Evolutionary conservation across 2,329 filamentous ascomycete species (phyloP), one percentile per base, ranked within the genome.

Genomic region (Fusarium chaquense): DNA sequence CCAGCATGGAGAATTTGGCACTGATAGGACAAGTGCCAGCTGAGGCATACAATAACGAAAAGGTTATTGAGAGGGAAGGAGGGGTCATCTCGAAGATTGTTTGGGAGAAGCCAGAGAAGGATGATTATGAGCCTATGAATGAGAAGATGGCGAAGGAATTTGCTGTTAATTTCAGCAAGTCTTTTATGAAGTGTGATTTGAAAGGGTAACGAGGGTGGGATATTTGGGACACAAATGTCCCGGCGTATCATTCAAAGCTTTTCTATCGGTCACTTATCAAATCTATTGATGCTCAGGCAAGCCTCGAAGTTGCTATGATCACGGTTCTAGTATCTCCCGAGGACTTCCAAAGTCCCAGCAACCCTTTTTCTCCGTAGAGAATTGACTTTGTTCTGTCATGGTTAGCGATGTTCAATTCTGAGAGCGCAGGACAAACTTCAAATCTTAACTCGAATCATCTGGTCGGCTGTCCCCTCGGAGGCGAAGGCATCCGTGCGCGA

Each of bases 71-170:
- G 2, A 44, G 62, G 12, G 35, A 70, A 28, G 67, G 67, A 3
- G 67, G 62, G 20, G 62, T 67, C 12, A 55, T 70, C 10, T 32
- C 50, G 24, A 63, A 58, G 15, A 53, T 70, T 12, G 18, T 46
- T 8, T 70, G 54, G 49, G 53, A 68, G 4, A 51, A 50, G n/a
- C 43, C 52, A 3, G 18, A 24, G 2, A 45, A 67, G 9, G 33
- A 26, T 10, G 49, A 55, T 3, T 44, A 41, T 20, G 54, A 54
- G 10, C 62, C 62, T 30, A 54, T 52, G 26, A 32, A 24, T 10
- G 58, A 68, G 5, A 3, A 45, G 18, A 38, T 26, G 6, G 50
- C 64, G 1, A 63, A 70, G 11, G 18, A 60, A 0, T 56, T 64
- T 28, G 67, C 62, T 2, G 22, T 40, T 10, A 52, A 32, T 1